Percentiles rank a stretch among this genome's conserved stretches.
phyloP scores from a whole-genome alignment of 805 yeast genomes.

The Barnettozyma wickerhamii region DNA sequence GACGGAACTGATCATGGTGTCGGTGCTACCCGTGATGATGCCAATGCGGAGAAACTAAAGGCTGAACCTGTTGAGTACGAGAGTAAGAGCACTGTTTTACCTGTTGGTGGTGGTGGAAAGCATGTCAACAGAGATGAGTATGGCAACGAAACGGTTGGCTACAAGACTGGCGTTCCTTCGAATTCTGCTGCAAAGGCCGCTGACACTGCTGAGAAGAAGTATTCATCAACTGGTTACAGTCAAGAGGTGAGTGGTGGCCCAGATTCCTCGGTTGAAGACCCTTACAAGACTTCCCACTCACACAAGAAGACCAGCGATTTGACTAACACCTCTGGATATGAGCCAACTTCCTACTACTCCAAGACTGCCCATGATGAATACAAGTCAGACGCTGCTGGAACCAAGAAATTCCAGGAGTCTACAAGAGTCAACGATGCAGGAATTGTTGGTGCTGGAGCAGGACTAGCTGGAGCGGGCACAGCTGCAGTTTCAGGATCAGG shows the following conservation, averaged over 20 bases:
- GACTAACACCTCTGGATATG: constrained; percentile 18
- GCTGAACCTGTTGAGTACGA: constrained; percentile 11
- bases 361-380: constrained; percentile 5
- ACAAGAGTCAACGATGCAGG: no score
- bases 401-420: constrained; percentile 2
- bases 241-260: constrained; percentile 11
- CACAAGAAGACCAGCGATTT: constrained; percentile 9
- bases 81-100: constrained; percentile 22
- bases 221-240: constrained; percentile 9
- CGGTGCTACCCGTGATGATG: constrained; percentile 19
- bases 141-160: constrained; percentile 13
- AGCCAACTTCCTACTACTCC: constrained; percentile 18
- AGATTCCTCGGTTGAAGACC: constrained; percentile 17
- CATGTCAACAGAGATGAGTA: constrained; percentile 10
- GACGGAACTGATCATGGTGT: constrained; percentile 2
- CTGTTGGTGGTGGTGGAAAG: constrained; percentile 12
- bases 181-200: constrained; percentile 18
- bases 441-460: no score
- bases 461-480: no score
- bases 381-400: not conserved
- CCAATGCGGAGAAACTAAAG: constrained; percentile 8
- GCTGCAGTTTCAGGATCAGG: no score
- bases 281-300: constrained; percentile 13
- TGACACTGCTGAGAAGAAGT: constrained; percentile 7
- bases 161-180: constrained; percentile 18